phyloP scores from a whole-genome alignment of 73 alveolate species.

The Tetrahymena thermophila region DNA sequence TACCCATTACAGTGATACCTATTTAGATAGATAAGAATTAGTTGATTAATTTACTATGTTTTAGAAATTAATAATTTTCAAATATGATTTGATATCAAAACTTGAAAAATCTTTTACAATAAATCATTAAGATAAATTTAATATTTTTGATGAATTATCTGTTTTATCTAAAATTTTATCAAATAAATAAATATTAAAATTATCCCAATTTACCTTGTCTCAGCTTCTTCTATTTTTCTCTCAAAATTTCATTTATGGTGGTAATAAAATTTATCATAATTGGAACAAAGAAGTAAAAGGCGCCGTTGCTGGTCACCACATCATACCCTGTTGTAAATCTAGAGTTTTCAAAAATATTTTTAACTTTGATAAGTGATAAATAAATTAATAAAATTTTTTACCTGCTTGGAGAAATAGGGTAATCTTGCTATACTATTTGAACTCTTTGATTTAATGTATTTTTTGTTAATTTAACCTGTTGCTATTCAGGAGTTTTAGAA shows the following conservation, averaged over 20 bases:
- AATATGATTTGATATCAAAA: background rate
- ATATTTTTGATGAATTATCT: background rate
- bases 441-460: background rate
- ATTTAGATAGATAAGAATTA: background rate
- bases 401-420: slow-evolving; percentile 59
- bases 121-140: background rate
- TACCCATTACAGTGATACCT: slow-evolving; percentile 54
- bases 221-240: slow-evolving; percentile 66
- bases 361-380: no score
- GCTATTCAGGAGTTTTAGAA: slow-evolving; percentile 7
- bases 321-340: slow-evolving; percentile 25
- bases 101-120: background rate
- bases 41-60: no score
- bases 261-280: slow-evolving; percentile 53
- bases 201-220: slow-evolving; percentile 46
- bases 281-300: slow-evolving; percentile 65
- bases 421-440: slow-evolving; percentile 34
- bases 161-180: background rate
- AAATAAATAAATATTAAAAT: background rate
- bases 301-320: slow-evolving; percentile 60
- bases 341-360: background rate
- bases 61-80: background rate
- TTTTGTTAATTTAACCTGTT: slow-evolving; percentile 10
- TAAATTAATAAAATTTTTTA: background rate
- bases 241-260: slow-evolving; percentile 54